Conservation (phyloP, 805 yeast genomes). For the Yarrowia alimentaria region DNA sequence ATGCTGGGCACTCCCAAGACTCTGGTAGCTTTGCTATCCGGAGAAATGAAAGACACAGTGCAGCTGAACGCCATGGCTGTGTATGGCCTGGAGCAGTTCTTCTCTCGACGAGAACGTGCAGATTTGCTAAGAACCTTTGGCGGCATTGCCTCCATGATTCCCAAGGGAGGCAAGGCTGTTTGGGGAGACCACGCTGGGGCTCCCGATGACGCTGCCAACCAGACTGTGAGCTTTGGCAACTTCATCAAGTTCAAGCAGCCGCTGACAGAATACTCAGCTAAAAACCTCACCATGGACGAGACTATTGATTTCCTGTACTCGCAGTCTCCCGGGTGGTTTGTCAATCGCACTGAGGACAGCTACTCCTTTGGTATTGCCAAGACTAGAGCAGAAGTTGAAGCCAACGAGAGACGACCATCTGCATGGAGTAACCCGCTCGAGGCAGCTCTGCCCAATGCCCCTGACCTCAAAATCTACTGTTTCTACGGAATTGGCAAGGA, state of each 20-base stretch:
- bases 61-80: slow-evolving; percentile 90
- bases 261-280: slow-evolving; percentile 45
- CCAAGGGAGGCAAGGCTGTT: slow-evolving; percentile 86
- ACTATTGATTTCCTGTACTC: slow-evolving; percentile 64
- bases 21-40: slow-evolving; percentile 85
- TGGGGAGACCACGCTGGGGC: slow-evolving; percentile 77
- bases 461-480: slow-evolving; percentile 82
- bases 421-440: slow-evolving; percentile 97
- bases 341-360: slow-evolving; percentile 59
- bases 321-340: slow-evolving; percentile 75
- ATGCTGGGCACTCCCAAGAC: slow-evolving; percentile 92
- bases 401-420: slow-evolving; percentile 65
- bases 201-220: slow-evolving; percentile 60
- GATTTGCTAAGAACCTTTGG: slow-evolving; percentile 85
- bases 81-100: slow-evolving; percentile 90
- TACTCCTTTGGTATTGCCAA: slow-evolving; percentile 78
- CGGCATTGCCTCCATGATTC: slow-evolving; percentile 94
- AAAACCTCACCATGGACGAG: slow-evolving; percentile 63
- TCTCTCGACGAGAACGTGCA: slow-evolving; percentile 82
- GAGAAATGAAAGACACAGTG: slow-evolving; percentile 97
- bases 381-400: slow-evolving; percentile 55
- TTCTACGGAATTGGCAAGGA: slow-evolving; percentile 97
- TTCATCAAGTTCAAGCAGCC: slow-evolving; percentile 64
- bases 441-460: slow-evolving; percentile 88
- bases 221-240: slow-evolving; percentile 57